phyloP scores from a whole-genome alignment of 352 stramenopile genomes.

The Phytopythium chamaehyphon region DNA sequence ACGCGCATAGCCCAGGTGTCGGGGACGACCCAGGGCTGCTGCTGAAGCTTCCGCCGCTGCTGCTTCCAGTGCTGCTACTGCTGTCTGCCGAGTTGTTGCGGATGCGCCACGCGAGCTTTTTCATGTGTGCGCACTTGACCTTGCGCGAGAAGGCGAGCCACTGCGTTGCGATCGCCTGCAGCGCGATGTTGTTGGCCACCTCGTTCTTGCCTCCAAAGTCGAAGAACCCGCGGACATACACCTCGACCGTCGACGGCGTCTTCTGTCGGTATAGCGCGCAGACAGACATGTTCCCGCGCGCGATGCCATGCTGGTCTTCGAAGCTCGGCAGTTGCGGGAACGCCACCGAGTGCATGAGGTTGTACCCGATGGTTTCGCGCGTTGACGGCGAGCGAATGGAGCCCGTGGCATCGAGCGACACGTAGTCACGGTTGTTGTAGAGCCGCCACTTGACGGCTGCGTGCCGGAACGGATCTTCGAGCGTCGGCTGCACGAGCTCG shows the following conservation, averaged over 20 bases:
- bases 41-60: not conserved
- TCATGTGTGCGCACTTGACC: conserved; percentile 31
- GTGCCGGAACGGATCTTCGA: conserved; percentile 29
- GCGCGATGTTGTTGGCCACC: conserved; percentile 8
- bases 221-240: conserved; percentile 30
- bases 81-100: conserved; percentile 20
- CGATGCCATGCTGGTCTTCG: conserved; percentile 16
- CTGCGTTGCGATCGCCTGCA: conserved; percentile 22
- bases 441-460: conserved; percentile 29
- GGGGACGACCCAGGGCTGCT: conserved; percentile 4
- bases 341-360: conserved; percentile 26
- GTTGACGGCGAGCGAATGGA: conserved; percentile 11
- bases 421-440: conserved; percentile 30
- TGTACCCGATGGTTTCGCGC: conserved; percentile 29
- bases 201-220: conserved; percentile 17
- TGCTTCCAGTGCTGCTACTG: conserved; percentile 1
- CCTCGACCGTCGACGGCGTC: conserved; percentile 18
- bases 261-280: conserved; percentile 34
- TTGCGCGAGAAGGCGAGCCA: conserved; percentile 28
- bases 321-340: conserved; percentile 27
- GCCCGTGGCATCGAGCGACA: conserved; percentile 29
- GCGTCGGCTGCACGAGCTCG: conserved; percentile 16
- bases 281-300: conserved; percentile 31
- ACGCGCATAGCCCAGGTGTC: conserved; percentile 6
- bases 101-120: conserved; percentile 30